Conservation (phyloP, 1,284 basidiomycete genomes). For the Ustilago sp. region DNA sequence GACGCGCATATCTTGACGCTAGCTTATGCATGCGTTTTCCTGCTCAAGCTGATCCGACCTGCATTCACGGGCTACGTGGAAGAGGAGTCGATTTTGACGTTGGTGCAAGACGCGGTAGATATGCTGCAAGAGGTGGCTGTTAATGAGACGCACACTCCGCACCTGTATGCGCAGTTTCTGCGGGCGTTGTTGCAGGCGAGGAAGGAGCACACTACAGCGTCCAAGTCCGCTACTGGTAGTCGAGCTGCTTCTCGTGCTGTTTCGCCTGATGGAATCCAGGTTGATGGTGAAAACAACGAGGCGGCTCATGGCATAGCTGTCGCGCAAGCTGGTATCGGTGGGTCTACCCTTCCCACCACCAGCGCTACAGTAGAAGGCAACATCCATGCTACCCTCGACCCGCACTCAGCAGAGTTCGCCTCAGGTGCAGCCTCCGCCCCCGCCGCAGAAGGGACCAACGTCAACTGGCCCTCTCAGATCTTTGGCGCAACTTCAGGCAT, state of each 20-base stretch:
- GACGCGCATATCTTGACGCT: slow-evolving; percentile 92
- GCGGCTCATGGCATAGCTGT: not conserved
- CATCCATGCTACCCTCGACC: slow-evolving; percentile 17
- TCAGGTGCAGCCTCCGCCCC: not conserved
- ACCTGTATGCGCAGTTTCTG: slow-evolving; percentile 64
- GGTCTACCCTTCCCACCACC: not conserved
- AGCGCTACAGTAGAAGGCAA: not conserved
- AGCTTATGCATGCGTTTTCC: slow-evolving; percentile 81
- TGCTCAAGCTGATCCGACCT: slow-evolving; percentile 78
- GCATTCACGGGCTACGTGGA: slow-evolving; percentile 83
- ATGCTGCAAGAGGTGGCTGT: slow-evolving; percentile 64
- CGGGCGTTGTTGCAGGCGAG: slow-evolving; percentile 60
- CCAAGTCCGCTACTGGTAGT: slow-evolving; percentile 43
- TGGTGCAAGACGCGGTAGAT: slow-evolving; percentile 84
- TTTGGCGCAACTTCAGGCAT: slow-evolving; percentile 41
- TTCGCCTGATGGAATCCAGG: slow-evolving; percentile 31
- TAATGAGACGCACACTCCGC: slow-evolving; percentile 64
- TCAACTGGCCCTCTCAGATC: slow-evolving; percentile 40
- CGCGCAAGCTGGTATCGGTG: not conserved
- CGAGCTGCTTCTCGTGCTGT: slow-evolving; percentile 42
- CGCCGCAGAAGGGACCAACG: slow-evolving; percentile 13
- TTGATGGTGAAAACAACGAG: slow-evolving; percentile 3
- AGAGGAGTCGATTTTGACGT: slow-evolving; percentile 75
- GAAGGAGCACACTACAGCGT: slow-evolving; percentile 49
- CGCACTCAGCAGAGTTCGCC: slow-evolving; percentile 7